Evolutionary conservation across 352 stramenopile genomes (phyloP).

Genomic region (Phytophthora parvispora): DNA sequence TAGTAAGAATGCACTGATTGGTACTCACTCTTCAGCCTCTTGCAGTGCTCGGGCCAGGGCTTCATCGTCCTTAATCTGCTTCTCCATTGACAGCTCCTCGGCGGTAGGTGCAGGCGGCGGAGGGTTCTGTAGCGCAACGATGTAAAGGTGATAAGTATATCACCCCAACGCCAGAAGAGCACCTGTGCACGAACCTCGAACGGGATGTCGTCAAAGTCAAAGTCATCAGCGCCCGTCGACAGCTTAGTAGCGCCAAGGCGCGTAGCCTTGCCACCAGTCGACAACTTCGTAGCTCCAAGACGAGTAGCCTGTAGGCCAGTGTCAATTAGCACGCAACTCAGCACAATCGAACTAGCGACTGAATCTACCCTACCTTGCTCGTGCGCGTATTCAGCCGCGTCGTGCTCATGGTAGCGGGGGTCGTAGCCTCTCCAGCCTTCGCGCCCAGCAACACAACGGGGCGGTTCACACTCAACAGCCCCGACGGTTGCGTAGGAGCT

Average conservation of each 20-base stretch:
- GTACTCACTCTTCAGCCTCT: slow-evolving; percentile 78
- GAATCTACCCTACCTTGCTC: slow-evolving; percentile 58
- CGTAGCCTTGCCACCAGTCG: slow-evolving; percentile 53
- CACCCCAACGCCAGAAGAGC: background rate
- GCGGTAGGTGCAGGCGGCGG: slow-evolving; percentile 49
- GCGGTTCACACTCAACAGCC: slow-evolving; percentile 66
- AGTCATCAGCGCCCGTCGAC: slow-evolving; percentile 68
- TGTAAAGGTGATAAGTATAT: background rate
- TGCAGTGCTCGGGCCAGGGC: slow-evolving; percentile 86
- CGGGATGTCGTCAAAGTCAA: slow-evolving; percentile 92
- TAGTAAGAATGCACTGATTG: background rate
- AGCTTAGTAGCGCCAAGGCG: slow-evolving; percentile 83
- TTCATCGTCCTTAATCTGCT: slow-evolving; percentile 91
- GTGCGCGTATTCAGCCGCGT: slow-evolving; percentile 65
- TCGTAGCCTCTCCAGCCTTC: slow-evolving; percentile 53
- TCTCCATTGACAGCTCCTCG: slow-evolving; percentile 50
- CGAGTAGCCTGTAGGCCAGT: slow-evolving; percentile 25
- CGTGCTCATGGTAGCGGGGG: slow-evolving; percentile 45
- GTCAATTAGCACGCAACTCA: background rate
- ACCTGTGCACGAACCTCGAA: slow-evolving; percentile 64
- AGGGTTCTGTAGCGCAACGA: slow-evolving; percentile 61
- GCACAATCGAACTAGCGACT: background rate
- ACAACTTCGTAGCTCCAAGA: slow-evolving; percentile 47
- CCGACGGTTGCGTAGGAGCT: slow-evolving; percentile 33
- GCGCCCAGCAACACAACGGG: slow-evolving; percentile 77